phyloP scores from a whole-genome alignment of 768 basidiomycete genomes.

The Mycena vulgaris region DNA sequence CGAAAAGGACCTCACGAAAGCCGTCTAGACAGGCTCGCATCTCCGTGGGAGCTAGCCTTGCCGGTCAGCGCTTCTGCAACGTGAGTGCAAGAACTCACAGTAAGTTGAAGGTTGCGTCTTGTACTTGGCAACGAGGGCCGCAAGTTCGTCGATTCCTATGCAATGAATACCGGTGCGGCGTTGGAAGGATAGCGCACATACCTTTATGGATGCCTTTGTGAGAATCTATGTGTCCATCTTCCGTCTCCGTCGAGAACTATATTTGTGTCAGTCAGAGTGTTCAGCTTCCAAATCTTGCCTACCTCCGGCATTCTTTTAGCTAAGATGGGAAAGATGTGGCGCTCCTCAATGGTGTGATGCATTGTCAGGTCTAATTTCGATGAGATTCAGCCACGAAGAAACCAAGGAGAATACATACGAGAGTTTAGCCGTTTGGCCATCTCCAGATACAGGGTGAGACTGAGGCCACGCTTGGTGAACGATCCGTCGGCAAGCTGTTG shows the following conservation, averaged over 20 bases:
- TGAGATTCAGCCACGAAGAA: not conserved
- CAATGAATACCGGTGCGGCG: not conserved
- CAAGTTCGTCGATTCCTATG: constrained; percentile 58
- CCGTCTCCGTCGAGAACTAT: constrained; percentile 56
- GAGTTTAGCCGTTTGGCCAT: constrained; percentile 55
- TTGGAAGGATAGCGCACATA: not conserved
- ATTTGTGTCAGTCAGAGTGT: not conserved
- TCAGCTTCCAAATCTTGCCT: too few relatives aligned
- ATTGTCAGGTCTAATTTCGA: constrained; percentile 60
- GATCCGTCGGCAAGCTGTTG: constrained; percentile 68
- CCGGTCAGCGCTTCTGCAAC: not conserved
- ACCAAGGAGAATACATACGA: constrained; percentile 48
- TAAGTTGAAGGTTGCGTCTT: constrained; percentile 60
- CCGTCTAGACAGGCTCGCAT: constrained; percentile 66
- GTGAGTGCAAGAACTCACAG: constrained; percentile 37
- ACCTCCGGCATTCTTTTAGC: constrained; percentile 61
- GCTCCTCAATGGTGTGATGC: constrained; percentile 72
- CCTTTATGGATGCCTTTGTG: constrained; percentile 70
- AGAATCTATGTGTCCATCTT: constrained; percentile 63
- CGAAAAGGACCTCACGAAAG: constrained; percentile 64
- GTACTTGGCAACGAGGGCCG: constrained; percentile 59
- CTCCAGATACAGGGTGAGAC: constrained; percentile 59
- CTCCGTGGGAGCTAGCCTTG: constrained; percentile 54
- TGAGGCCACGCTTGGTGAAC: constrained; percentile 61
- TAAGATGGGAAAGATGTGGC: constrained; percentile 66